Conservation (phyloP, 805 yeast species). For the Candida silvicultrix region DNA sequence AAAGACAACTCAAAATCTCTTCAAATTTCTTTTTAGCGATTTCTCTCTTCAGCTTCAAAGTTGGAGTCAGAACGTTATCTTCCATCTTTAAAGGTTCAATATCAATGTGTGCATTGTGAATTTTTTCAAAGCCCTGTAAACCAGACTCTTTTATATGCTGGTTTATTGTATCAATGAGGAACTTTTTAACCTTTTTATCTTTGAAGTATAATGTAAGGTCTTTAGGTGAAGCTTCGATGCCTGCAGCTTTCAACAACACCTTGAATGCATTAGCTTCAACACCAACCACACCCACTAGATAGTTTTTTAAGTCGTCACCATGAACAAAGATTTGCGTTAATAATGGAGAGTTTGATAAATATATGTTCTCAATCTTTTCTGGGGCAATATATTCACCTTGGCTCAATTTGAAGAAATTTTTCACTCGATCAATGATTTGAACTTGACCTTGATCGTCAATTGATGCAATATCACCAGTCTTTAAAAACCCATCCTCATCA, state of each 20-base stretch:
- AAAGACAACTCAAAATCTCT: constrained; percentile 11
- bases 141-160: constrained; percentile 20
- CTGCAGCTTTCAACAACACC: constrained; percentile 5
- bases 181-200: constrained; percentile 16
- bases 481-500: constrained; percentile 46
- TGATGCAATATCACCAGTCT: constrained; percentile 50
- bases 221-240: constrained; percentile 3
- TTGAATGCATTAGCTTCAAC: constrained; percentile 35
- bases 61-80: constrained; percentile 62
- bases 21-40: constrained; percentile 29
- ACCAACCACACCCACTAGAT: constrained; percentile 51
- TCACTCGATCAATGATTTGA: constrained; percentile 52
- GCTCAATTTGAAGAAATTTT: constrained; percentile 58
- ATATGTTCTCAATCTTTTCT: constrained; percentile 54
- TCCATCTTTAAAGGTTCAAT: constrained; percentile 58
- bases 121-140: constrained; percentile 57
- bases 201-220: constrained; percentile 9
- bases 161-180: constrained; percentile 33
- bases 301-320: constrained; percentile 47
- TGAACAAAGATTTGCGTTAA: constrained; percentile 44
- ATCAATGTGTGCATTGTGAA: constrained; percentile 46
- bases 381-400: constrained; percentile 60
- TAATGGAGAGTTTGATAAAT: constrained; percentile 36
- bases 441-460: constrained; percentile 29
- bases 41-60: constrained; percentile 47